Conservation (phyloP, 2,329 filamentous ascomycete species). For the Clonostachys chloroleuca region DNA sequence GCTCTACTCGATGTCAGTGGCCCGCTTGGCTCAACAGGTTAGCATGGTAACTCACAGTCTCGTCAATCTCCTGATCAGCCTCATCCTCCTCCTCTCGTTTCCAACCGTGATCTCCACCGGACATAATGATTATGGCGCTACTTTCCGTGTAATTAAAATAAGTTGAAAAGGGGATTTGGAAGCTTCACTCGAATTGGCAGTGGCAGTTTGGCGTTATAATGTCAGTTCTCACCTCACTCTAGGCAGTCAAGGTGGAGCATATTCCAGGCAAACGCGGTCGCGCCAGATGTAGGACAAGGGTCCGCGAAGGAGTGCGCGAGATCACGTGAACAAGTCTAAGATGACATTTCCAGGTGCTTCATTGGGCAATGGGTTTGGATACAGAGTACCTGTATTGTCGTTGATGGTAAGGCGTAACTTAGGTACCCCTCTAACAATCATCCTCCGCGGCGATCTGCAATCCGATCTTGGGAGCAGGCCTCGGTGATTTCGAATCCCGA, state of each 20-base stretch:
- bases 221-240: too few relatives aligned
- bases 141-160: neutral
- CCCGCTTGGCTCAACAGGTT: neutral
- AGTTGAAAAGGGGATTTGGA: neutral
- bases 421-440: too few relatives aligned
- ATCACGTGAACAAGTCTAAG: slow-evolving; percentile 2
- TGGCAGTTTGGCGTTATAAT: too few relatives aligned
- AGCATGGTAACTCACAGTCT: slow-evolving; percentile 40
- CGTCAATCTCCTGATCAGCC: slow-evolving; percentile 54
- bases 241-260: too few relatives aligned
- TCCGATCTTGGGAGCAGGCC: too few relatives aligned
- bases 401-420: too few relatives aligned
- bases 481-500: too few relatives aligned
- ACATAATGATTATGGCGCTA: slow-evolving; percentile 13
- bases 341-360: neutral
- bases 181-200: too few relatives aligned
- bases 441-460: too few relatives aligned
- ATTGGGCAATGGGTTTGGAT: neutral
- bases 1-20: slow-evolving; percentile 43
- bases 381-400: too few relatives aligned
- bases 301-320: neutral
- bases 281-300: too few relatives aligned
- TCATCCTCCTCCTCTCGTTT: slow-evolving; percentile 60
- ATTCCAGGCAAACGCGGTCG: too few relatives aligned
- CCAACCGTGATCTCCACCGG: slow-evolving; percentile 32